Percentiles rank a stretch among this genome's conserved stretches.
Evolutionary conservation across 257 asterid genomes (phyloP).

Genomic region (Echites panduratus): DNA sequence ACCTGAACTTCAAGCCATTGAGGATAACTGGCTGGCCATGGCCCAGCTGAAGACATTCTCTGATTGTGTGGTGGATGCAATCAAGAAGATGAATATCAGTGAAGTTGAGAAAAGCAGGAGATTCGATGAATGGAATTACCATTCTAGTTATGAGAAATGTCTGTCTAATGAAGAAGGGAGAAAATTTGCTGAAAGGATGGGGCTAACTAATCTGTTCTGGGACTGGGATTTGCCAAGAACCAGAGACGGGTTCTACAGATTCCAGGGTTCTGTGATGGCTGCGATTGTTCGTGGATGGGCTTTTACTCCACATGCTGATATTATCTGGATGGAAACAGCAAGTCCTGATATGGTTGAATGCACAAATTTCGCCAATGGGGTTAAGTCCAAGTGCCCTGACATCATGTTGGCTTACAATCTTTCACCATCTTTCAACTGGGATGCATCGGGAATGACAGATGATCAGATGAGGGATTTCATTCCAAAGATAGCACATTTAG

Average conservation of each 20-base stretch:
- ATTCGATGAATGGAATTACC: constrained; percentile 69
- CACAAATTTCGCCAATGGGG: constrained; percentile 76
- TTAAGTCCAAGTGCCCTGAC: constrained; percentile 60
- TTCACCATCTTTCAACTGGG: constrained; percentile 98
- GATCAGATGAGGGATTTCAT: constrained; percentile 84
- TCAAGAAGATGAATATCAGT: constrained; percentile 40
- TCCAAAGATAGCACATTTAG: constrained; percentile 71
- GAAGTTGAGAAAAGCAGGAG: constrained; percentile 67
- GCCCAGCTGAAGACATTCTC: constrained; percentile 75
- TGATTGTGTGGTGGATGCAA: constrained; percentile 65
- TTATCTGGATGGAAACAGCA: constrained; percentile 92
- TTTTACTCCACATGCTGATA: constrained; percentile 62
- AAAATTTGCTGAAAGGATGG: constrained; percentile 55
- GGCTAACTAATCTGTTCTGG: constrained; percentile 60
- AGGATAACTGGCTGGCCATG: constrained; percentile 75
- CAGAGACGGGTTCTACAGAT: constrained; percentile 88
- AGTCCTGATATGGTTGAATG: constrained; percentile 85
- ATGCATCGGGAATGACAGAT: constrained; percentile 87
- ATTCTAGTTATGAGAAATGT: constrained; percentile 59
- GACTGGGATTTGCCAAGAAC: constrained; percentile 95
- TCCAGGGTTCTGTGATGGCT: constrained; percentile 74
- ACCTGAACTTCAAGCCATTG: constrained; percentile 68
- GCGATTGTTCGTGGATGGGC: constrained; percentile 90
- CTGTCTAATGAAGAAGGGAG: constrained; percentile 67
- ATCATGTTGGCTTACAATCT: constrained; percentile 89